A percentile compares a stretch with the other conserved stretches of the same genome.
Conservation (phyloP, 2,329 filamentous ascomycete species). For the Xylariaceae sp. region DNA sequence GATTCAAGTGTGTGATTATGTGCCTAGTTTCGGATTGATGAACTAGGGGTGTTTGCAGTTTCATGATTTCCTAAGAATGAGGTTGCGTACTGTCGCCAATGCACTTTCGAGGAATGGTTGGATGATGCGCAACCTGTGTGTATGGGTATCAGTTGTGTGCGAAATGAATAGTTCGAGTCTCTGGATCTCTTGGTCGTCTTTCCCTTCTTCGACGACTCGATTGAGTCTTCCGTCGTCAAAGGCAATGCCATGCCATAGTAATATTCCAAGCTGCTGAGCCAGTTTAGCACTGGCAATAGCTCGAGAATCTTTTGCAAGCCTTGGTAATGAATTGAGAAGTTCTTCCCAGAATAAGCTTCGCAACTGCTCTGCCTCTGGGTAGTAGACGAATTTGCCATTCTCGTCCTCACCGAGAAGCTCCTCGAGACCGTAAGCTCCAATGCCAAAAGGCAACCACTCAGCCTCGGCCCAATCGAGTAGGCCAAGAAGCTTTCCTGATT, state of each 20-base stretch:
- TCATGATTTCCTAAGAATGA: slow-evolving; percentile 13
- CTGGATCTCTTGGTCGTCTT: slow-evolving; percentile 52
- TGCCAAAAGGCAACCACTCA: slow-evolving; percentile 58
- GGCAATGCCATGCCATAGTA: slow-evolving; percentile 63
- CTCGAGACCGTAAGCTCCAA: slow-evolving; percentile 59
- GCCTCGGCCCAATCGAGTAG: slow-evolving; percentile 65
- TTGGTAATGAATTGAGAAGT: slow-evolving; percentile 35
- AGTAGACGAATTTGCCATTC: slow-evolving; percentile 42
- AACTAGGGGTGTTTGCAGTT: no score
- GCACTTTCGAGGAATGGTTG: slow-evolving; percentile 8
- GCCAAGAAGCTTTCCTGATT: slow-evolving; percentile 46
- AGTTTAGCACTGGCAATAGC: slow-evolving; percentile 35
- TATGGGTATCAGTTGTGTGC: slow-evolving; percentile 8
- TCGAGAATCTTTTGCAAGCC: slow-evolving; percentile 27
- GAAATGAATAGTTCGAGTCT: slow-evolving; percentile 42
- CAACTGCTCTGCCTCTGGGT: slow-evolving; percentile 40
- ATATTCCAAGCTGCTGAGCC: slow-evolving; percentile 51
- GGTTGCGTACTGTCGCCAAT: slow-evolving; percentile 15
- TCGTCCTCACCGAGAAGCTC: slow-evolving; percentile 51
- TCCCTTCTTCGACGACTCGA: slow-evolving; percentile 51
- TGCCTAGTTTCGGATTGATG: no score
- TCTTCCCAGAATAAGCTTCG: slow-evolving; percentile 50
- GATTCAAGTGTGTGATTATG: no score
- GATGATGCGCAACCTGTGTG: slow-evolving; percentile 1
- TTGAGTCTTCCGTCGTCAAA: slow-evolving; percentile 60